phyloP scores from a whole-genome alignment of 257 asterid genomes.

The Solanum infundibuliforme region DNA sequence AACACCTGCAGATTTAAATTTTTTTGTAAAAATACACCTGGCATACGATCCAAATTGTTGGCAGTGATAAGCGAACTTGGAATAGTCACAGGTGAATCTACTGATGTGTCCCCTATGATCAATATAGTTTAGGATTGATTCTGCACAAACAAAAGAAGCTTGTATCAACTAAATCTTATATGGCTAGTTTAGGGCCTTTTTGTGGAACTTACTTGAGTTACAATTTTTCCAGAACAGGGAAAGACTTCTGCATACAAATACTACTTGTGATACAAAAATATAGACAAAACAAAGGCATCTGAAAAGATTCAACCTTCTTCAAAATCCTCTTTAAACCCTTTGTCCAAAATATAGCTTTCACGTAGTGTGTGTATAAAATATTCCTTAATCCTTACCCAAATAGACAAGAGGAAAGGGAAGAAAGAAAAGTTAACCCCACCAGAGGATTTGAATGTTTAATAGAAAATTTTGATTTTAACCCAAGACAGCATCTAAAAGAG shows the following conservation, averaged over 20 bases:
- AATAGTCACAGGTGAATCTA: slow-evolving; percentile 19
- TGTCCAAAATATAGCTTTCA: not conserved
- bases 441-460: not conserved
- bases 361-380: not conserved
- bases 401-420: not conserved
- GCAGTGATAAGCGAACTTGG: slow-evolving; percentile 69
- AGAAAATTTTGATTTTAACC: not conserved
- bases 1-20: not conserved
- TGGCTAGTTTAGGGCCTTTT: not conserved
- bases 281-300: not conserved
- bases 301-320: not conserved
- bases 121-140: slow-evolving; percentile 33
- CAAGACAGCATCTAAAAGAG: not conserved
- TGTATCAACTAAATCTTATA: not conserved
- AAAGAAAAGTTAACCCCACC: not conserved
- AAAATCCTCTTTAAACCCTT: not conserved
- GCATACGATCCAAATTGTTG: slow-evolving; percentile 58
- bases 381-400: not conserved
- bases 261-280: not conserved
- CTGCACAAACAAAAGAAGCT: slow-evolving; percentile 35
- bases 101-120: slow-evolving; percentile 25
- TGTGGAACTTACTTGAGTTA: not conserved
- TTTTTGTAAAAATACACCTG: slow-evolving; percentile 33
- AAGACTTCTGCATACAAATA: not conserved
- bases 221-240: not conserved